Evolutionary conservation across 495 filamentous ascomycete genomes (phyloP).

Genomic region (Penicillium psychrofluorescens): DNA sequence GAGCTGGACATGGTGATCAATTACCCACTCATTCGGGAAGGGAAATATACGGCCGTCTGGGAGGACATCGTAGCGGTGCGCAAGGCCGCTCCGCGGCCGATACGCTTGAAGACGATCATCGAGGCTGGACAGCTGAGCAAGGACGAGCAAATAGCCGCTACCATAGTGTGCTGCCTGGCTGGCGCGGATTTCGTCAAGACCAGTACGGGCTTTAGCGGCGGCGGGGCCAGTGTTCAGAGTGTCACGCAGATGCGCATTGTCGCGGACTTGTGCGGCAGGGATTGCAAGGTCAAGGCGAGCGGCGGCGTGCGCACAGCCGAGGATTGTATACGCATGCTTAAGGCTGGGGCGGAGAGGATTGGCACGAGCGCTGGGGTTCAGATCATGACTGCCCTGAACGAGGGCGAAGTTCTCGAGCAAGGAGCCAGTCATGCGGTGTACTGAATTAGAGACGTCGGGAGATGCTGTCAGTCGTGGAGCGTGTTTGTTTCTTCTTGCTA

Average conservation of each 20-base stretch:
- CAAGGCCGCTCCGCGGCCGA: slow-evolving; percentile 38
- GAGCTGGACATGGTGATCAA: slow-evolving; percentile 68
- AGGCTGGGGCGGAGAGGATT: slow-evolving; percentile 59
- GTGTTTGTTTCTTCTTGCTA: no score
- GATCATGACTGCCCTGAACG: slow-evolving; percentile 45
- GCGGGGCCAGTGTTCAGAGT: slow-evolving; percentile 47
- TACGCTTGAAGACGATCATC: slow-evolving; percentile 57
- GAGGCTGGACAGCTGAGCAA: slow-evolving; percentile 53
- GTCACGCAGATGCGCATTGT: slow-evolving; percentile 52
- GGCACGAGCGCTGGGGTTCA: slow-evolving; percentile 53
- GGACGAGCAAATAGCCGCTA: slow-evolving; percentile 52
- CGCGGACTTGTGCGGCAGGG: slow-evolving; percentile 25
- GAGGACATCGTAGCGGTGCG: slow-evolving; percentile 50
- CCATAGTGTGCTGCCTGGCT: slow-evolving; percentile 50
- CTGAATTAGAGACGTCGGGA: neutral
- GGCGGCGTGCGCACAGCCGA: slow-evolving; percentile 51
- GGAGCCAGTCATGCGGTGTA: slow-evolving; percentile 9
- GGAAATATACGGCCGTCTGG: slow-evolving; percentile 46
- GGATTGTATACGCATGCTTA: slow-evolving; percentile 49
- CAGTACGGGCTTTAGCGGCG: slow-evolving; percentile 59
- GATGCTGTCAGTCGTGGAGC: no score
- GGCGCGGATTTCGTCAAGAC: slow-evolving; percentile 64
- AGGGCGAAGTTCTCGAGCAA: slow-evolving; percentile 16
- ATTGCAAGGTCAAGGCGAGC: slow-evolving; percentile 58
- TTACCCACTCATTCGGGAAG: slow-evolving; percentile 42